Conservation (phyloP, 225 moss, liverwort and hornwort genomes). For the Neckera pumila region DNA sequence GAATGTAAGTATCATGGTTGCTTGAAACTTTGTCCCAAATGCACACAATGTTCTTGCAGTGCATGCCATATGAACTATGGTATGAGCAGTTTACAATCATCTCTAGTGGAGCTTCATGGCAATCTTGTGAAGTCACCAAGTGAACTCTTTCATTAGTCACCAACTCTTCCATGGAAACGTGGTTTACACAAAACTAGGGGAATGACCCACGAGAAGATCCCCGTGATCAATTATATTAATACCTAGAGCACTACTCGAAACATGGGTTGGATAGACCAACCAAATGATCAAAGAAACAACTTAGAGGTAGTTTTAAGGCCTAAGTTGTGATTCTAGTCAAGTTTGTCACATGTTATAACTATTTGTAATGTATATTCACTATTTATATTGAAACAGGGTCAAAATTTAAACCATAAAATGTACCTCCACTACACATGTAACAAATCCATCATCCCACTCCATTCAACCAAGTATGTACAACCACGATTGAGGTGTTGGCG, state of each 20-base stretch:
- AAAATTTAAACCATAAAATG: background rate
- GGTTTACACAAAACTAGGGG: background rate
- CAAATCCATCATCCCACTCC: background rate
- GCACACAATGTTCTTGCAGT: background rate
- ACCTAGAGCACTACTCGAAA: background rate
- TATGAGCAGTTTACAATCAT: background rate
- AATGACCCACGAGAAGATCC: background rate
- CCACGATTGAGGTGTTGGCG: rapidly evolving
- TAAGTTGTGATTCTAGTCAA: background rate
- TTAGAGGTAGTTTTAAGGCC: background rate
- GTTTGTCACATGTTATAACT: rapidly evolving
- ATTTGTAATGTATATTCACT: background rate
- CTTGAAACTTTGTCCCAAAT: background rate
- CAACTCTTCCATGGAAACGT: background rate
- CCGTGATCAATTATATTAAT: background rate
- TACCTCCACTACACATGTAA: rapidly evolving
- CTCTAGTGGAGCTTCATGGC: background rate
- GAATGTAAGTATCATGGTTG: background rate
- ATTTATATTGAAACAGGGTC: background rate
- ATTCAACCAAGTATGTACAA: background rate
- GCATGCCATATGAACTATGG: background rate
- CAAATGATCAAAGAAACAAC: background rate
- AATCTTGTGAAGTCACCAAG: background rate
- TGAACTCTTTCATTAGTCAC: background rate
- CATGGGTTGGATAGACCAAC: background rate